Evolutionary conservation across 2,329 filamentous ascomycete genomes (phyloP), one percentile per base, ranked within the genome.

Genomic region (Epichloe gansuensis): DNA sequence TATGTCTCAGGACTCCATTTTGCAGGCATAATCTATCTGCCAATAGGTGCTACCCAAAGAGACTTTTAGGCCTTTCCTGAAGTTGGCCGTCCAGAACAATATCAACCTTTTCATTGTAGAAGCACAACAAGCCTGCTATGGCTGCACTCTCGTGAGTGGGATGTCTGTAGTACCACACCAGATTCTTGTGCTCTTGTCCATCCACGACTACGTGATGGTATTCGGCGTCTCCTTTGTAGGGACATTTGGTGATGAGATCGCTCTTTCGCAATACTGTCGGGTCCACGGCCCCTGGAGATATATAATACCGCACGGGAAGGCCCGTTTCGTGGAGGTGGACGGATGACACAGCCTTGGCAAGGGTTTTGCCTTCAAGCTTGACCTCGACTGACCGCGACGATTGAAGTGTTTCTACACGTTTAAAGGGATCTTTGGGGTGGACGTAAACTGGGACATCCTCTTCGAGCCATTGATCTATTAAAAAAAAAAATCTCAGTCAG

Each of bases 31-130:
- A 36, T 13, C 12, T 23, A 34, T 25, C n/a, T 34, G n/a, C 43
- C 34, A 42, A 15, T 7, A 6, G 17, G 17, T 27, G 21, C 44
- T 45, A 53, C 9, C 47, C 51, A 47, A 43, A 53, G 6, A 50
- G 34, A 31, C 41, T 52, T 40, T 49, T 42, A 2, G 54, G 51
- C 35, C 35, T 52, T 40, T 56, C 54, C 17, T 54, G 49, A 23
- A 53, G 52, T 25, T 53, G 36, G 1, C 80, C 80, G 54, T 80
- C 77, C 5, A 84, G 56, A 52, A 71, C 67, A n/a, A 85, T 72
- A 54, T 84, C 78, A 1, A 85, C 78, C 64, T 80, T 81, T 62
- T 85, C 82, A 55, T 85, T 83, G 56, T 84, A 85, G 54, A 85
- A 85, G 59, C 80, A 84, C 50, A 82, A 46, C 46, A 72, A 61